These are phyloP conservation scores for Wakefieldia striispora DNA, from an alignment of 768 basidiomycete genomes.

Conservation along the genomic window DNA sequence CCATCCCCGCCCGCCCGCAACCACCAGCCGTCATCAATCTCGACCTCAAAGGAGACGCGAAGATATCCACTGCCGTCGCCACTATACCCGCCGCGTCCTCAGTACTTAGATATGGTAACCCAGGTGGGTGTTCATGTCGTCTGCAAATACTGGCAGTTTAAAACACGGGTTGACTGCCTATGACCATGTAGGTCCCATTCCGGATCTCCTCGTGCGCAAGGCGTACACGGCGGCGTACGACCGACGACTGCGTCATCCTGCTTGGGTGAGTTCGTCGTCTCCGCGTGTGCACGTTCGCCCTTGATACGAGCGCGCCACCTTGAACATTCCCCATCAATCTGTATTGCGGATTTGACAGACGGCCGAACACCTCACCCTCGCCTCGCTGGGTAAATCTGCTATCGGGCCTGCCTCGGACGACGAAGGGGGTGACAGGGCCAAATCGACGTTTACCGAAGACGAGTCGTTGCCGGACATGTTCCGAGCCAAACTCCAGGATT, in stretches of 20 bases:
- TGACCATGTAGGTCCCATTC: constrained; percentile 68
- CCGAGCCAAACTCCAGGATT: constrained; percentile 83
- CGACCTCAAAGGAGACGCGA: constrained; percentile 43
- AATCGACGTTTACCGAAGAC: constrained; percentile 84
- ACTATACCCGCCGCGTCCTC: constrained; percentile 23
- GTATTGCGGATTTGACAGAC: constrained; percentile 50
- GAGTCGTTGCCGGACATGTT: constrained; percentile 70
- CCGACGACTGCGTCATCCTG: constrained; percentile 82
- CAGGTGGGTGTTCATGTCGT: constrained; percentile 14
- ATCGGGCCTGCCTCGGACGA: constrained; percentile 34
- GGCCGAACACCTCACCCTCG: constrained; percentile 88
- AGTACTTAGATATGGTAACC: constrained; percentile 48
- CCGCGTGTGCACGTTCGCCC: no score
- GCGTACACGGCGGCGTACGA: constrained; percentile 93
- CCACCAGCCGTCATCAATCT: constrained; percentile 43
- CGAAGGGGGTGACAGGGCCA: constrained; percentile 62
- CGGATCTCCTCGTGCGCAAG: constrained; percentile 73
- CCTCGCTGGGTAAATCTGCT: constrained; percentile 59
- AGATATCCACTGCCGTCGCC: constrained; percentile 35
- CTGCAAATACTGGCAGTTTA: neutral
- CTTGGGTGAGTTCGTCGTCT: constrained; percentile 64
- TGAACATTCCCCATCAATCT: no score
- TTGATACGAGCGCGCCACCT: neutral
- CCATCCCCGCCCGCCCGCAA: constrained; percentile 12
- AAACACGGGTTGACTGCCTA: no score